Evolutionary conservation across 2,329 filamentous ascomycete genomes (phyloP).

Genomic region (Leptographium flavum): DNA sequence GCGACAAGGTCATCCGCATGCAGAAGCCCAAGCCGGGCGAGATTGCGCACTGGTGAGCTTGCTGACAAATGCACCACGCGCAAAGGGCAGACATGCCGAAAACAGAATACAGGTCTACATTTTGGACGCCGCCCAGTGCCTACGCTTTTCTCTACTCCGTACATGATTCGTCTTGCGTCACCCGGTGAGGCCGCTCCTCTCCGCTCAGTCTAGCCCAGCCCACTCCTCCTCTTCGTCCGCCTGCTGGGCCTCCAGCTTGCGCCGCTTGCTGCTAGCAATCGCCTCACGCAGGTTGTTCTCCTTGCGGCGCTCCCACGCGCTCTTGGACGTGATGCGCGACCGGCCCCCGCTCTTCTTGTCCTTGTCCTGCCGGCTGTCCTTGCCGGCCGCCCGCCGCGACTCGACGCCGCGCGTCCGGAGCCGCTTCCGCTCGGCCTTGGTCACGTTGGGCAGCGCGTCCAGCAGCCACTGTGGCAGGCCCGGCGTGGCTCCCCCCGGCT

Average conservation of each 20-base stretch:
- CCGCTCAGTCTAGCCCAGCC: conserved; percentile 17
- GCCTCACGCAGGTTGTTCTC: conserved; percentile 54
- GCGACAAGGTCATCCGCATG: conserved; percentile 53
- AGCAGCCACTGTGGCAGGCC: conserved; percentile 70
- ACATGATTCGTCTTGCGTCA: too few relatives aligned
- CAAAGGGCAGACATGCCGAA: neutral
- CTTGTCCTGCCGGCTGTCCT: neutral
- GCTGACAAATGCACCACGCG: neutral
- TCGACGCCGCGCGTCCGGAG: conserved; percentile 74
- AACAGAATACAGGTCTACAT: neutral
- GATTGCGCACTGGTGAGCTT: conserved; percentile 28
- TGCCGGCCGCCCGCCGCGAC: conserved; percentile 32
- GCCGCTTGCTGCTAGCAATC: conserved; percentile 45
- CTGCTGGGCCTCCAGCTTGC: conserved; percentile 22
- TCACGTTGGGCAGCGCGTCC: conserved; percentile 69
- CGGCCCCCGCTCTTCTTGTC: conserved; percentile 23
- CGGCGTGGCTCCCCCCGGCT: neutral
- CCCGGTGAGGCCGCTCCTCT: too few relatives aligned
- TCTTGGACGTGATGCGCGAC: conserved; percentile 69
- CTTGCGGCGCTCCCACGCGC: conserved; percentile 55
- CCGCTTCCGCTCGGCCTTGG: conserved; percentile 70
- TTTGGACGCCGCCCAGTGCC: neutral
- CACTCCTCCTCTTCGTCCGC: conserved; percentile 12
- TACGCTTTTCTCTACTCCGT: neutral
- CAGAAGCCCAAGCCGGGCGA: conserved; percentile 37